Evolutionary conservation across 257 asterid species (phyloP).

Genomic region (Solanum acaule): DNA sequence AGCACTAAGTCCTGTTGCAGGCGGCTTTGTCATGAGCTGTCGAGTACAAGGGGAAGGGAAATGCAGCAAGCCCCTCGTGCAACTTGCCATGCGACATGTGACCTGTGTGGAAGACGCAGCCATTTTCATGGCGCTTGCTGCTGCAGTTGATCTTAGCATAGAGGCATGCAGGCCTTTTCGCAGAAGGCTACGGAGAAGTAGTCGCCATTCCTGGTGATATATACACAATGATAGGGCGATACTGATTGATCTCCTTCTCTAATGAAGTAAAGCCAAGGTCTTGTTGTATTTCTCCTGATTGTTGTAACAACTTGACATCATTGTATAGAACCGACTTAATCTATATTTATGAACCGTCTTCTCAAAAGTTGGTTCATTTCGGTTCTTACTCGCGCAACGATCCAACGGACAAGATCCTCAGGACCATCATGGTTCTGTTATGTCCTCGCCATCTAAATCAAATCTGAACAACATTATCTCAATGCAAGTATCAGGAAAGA

Average conservation of each 20-base stretch:
- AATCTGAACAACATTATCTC: not conserved
- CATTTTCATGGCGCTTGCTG: constrained; percentile 91
- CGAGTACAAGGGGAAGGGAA: constrained; percentile 84
- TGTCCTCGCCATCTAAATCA: not conserved
- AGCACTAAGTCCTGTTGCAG: constrained; percentile 47
- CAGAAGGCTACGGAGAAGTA: constrained; percentile 47
- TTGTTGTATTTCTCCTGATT: not conserved
- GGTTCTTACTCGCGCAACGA: not conserved
- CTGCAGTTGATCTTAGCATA: constrained; percentile 90
- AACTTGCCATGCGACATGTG: constrained; percentile 80
- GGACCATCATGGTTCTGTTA: not conserved
- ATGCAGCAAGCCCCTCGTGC: constrained; percentile 73
- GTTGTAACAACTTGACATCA: not conserved
- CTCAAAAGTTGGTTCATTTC: not conserved
- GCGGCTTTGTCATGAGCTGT: constrained; percentile 90
- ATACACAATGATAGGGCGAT: not conserved
- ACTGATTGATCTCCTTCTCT: not conserved
- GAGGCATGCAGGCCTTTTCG: constrained; percentile 86
- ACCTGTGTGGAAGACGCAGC: constrained; percentile 96
- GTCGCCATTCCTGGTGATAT: constrained; percentile 63
- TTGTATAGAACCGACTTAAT: not conserved
- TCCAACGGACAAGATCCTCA: not conserved
- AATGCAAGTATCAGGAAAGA: not conserved
- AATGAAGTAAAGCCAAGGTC: not conserved
- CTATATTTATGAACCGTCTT: not conserved